These are phyloP conservation scores for Chaetomiaceae sp. DNA, from an alignment of 2,329 filamentous ascomycete species.

Conservation along the genomic window DNA sequence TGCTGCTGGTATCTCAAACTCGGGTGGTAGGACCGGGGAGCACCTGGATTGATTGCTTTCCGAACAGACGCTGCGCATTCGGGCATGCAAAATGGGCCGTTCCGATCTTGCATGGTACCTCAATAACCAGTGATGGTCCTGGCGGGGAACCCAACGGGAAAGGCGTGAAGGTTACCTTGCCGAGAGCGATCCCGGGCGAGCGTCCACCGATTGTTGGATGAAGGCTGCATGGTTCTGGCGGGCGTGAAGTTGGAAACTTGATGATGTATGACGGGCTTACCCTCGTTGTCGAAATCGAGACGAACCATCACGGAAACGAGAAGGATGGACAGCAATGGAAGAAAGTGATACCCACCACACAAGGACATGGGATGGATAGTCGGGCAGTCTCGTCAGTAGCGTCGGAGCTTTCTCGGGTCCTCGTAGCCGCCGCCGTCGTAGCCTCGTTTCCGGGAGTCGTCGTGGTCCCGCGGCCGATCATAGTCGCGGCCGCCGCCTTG, in stretches of 20 bases:
- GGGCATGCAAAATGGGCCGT: no score
- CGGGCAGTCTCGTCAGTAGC: conserved; percentile 46
- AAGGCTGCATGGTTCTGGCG: no score
- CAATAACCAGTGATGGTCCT: neutral
- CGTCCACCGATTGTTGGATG: no score
- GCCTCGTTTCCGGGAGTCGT: conserved; percentile 59
- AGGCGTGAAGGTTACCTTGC: neutral
- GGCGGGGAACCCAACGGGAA: neutral
- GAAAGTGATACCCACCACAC: conserved; percentile 41
- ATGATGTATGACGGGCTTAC: conserved; percentile 21
- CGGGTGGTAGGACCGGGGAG: no score
- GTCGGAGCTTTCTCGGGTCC: conserved; percentile 62
- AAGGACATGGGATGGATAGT: neutral
- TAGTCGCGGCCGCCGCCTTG: conserved; percentile 39
- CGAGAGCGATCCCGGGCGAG: neutral
- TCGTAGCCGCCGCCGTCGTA: conserved; percentile 79
- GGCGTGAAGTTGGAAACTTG: no score
- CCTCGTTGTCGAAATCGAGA: conserved; percentile 25
- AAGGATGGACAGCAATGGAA: conserved; percentile 19
- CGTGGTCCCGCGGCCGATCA: conserved; percentile 42
- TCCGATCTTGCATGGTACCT: no score
- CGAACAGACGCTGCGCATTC: no score
- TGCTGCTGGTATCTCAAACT: neutral
- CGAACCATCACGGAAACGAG: conserved; percentile 19
- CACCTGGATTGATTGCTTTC: no score